A percentile compares a stretch with the other conserved stretches of the same genome.
These are phyloP conservation scores for Tolypocladium guangdongense DNA, from an alignment of 2,329 filamentous ascomycete species.

Conservation along the genomic window DNA sequence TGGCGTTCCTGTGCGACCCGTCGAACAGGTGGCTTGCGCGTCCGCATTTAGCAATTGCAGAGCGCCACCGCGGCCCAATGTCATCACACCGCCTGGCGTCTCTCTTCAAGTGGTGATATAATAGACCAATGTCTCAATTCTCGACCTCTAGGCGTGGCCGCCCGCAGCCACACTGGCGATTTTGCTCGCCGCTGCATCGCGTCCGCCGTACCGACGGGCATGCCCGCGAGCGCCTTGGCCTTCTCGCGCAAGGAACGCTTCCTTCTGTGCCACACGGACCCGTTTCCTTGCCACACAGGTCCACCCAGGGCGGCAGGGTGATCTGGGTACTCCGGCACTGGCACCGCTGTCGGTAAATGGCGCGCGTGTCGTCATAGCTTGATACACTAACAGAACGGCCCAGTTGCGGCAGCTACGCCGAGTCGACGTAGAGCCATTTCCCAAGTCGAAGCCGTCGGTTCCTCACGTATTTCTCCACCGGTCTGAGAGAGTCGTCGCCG, in stretches of 20 bases:
- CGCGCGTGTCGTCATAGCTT: neutral
- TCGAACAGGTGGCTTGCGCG: no score
- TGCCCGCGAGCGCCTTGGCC: slow-evolving; percentile 9
- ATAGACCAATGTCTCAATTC: no score
- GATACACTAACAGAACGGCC: slow-evolving; percentile 23
- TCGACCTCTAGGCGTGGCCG: neutral
- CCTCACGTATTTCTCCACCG: slow-evolving; percentile 9
- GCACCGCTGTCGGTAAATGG: neutral
- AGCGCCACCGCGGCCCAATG: no score
- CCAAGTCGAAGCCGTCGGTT: slow-evolving; percentile 12
- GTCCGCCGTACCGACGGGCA: slow-evolving; percentile 2
- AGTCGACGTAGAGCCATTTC: slow-evolving; percentile 20
- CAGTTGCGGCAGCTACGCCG: no score
- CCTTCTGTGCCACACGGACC: slow-evolving; percentile 16
- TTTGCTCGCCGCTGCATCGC: slow-evolving; percentile 1
- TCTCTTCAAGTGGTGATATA: no score
- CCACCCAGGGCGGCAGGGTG: slow-evolving; percentile 33
- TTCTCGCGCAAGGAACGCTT: slow-evolving; percentile 7
- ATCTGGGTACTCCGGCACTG: slow-evolving; percentile 34
- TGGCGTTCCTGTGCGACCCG: no score
- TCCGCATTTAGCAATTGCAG: no score
- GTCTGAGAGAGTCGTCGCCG: slow-evolving; percentile 4
- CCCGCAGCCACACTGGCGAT: slow-evolving; percentile 1
- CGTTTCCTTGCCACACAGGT: slow-evolving; percentile 26
- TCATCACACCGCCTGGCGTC: no score